Evolutionary conservation across 352 stramenopile genomes (phyloP), one percentile per base, ranked within the genome.

Genomic region (Phytophthora meadii): DNA sequence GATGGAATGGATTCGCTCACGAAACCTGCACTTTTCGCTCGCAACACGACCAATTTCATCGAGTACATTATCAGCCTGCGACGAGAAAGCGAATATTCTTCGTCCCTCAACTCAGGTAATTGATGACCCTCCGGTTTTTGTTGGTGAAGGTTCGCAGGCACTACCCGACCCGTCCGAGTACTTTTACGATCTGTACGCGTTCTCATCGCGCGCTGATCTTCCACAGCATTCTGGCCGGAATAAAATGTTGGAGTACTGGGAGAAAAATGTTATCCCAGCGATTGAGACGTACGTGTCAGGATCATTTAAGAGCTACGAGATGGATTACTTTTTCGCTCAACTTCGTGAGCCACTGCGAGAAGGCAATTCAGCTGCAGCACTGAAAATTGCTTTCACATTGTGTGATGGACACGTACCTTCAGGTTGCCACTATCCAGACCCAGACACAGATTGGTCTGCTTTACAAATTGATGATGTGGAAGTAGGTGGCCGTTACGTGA

Each of bases 301-400:
- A 0, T 94, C 86, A 12, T 94, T 94, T 58, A 94, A 94, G 63
- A 90, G 77, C 41, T 94, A 94, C 54, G 86, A 94, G 55, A 94
- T 94, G 86, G 84, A 94, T 34, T 94, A 94, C 36, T 94, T 94
- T 49, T 94, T 94, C 54, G 86, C 86, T 6, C 86, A 94, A 48
- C 56, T 94, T 15, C 82, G 86, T 37, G 86, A 94, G 45, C 86
- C 86, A 3, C 56, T 94, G 30, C 70, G 86, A 25, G 83, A 94
- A 76, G 86, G 86, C 10, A 92, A 94, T 36, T 77, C 79, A 2
- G 79, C 84, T 3, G 86, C 86, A 22, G 86, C 86, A 22, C 71
- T 91, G 56, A 91, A 92, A 68, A 94, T 94, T 39, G 86, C 86
- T 6, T 89, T 85, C 56, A 94, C 86, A 3, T 49, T 94, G 2